Conservation (phyloP, 2,329 filamentous ascomycete genomes). For the Aspergillus amoenus region DNA sequence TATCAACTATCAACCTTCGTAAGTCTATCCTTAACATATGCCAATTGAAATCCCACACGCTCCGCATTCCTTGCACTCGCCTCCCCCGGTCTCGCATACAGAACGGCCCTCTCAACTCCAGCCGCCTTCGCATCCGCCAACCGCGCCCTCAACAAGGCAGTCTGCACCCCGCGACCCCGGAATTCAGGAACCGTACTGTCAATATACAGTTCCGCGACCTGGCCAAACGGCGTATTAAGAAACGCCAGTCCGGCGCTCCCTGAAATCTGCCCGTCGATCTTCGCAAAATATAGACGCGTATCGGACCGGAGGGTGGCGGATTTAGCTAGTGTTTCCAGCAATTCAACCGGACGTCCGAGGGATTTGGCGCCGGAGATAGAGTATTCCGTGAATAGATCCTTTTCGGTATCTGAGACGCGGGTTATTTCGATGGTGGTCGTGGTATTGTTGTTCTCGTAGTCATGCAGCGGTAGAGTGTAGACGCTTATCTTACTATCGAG, state of each 20-base stretch:
- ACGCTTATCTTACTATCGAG: not conserved
- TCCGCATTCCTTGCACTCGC: constrained; percentile 19
- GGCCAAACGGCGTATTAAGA: constrained; percentile 15
- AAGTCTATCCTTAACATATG: constrained; percentile 15
- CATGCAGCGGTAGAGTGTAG: not conserved
- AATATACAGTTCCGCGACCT: constrained; percentile 20
- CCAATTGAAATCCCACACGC: constrained; percentile 18
- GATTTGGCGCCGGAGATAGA: not conserved
- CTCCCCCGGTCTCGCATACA: constrained; percentile 13
- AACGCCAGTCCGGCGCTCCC: constrained; percentile 13
- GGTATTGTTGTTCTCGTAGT: not conserved
- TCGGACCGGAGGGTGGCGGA: constrained; percentile 10
- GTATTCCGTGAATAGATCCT: not conserved
- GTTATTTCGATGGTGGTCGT: not conserved
- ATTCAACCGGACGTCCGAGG: not conserved
- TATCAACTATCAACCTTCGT: not conserved
- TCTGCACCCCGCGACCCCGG: constrained; percentile 18
- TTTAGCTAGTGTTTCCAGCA: not conserved
- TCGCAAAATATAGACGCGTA: constrained; percentile 16
- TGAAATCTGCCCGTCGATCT: not conserved
- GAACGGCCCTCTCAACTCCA: constrained; percentile 13
- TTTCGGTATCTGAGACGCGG: not conserved
- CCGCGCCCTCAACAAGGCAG: constrained; percentile 15
- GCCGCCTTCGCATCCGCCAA: constrained; percentile 16
- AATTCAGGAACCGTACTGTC: constrained; percentile 17